Base-by-base conservation (phyloP, 2,329 filamentous ascomycete species). In the Xylariaceae sp. region DNA sequence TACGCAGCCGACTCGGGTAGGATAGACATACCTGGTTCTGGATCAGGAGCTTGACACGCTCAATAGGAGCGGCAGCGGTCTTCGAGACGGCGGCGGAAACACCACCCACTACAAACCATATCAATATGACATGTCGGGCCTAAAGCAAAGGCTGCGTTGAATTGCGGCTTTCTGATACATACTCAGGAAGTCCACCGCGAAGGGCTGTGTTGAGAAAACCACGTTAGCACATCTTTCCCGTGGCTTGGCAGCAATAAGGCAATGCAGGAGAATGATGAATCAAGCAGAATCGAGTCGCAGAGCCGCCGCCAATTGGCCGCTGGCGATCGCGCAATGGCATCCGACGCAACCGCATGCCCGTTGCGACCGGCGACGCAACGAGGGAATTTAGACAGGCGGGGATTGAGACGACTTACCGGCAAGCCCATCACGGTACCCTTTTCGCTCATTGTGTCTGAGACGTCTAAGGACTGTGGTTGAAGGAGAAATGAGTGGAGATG, bases 31-130 rank as follows among this genome's bases (percentile, higher is more conserved):
- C 92, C 88, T 99, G 94, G 84, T 99, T 99, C 86, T 99, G 94
- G 83, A 99, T 95, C 74, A 99, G 89, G 75, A 99, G 94, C 92
- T 99, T 99, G 81, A 99, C 88, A 91, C 94, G 94, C 92, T 99
- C 94, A 71, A 99, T 99, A 80, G 94, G 94, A 80, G 94, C 94
- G 75, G 94, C 94, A 74, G 94, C 94, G 69, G 94, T 99, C 91
- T 99, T 99, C 76, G 94, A 99, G 87, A 99, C 92, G 79, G 94
- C 94, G 79, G 94, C 94, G 74, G 94, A 96, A 70, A 99, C 88
- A 96, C 94, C 94, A 88, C 94, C 94, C 94, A 99, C 91, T 95
- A 69, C 72, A 69, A 64, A 71, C 32, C 4, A 46, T 59, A n/a
- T 51, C 22, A 51, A 43, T 47, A 41, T 29, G 21, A 29, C 3